These are phyloP conservation scores for Phytophthora pistaciae DNA, from an alignment of 352 stramenopile genomes.

Conservation along the genomic window DNA sequence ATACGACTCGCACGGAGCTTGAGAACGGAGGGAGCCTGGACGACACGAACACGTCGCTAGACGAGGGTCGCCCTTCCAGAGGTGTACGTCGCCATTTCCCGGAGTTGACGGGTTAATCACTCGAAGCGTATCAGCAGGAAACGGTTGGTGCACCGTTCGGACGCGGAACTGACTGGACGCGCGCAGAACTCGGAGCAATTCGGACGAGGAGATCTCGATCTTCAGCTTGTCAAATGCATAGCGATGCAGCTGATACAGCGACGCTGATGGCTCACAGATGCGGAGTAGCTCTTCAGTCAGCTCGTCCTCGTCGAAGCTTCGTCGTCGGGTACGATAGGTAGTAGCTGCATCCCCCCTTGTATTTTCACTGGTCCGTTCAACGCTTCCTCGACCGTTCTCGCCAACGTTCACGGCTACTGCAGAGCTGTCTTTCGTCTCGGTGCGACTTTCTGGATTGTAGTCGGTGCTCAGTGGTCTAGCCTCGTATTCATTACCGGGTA, in stretches of 20 bases:
- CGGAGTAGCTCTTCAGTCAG: slow-evolving; percentile 41
- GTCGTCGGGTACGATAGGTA: slow-evolving; percentile 1
- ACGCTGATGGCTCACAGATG: slow-evolving; percentile 63
- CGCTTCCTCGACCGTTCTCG: neutral
- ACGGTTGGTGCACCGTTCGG: slow-evolving; percentile 38
- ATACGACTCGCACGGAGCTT: slow-evolving; percentile 59
- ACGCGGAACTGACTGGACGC: slow-evolving; percentile 49
- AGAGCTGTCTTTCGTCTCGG: neutral
- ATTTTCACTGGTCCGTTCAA: neutral
- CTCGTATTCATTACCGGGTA: slow-evolving; percentile 31
- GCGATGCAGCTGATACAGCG: slow-evolving; percentile 67
- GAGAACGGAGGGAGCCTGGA: slow-evolving; percentile 20
- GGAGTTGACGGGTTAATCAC: slow-evolving; percentile 35
- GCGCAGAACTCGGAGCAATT: slow-evolving; percentile 57
- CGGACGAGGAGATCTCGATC: slow-evolving; percentile 44
- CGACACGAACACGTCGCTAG: slow-evolving; percentile 53
- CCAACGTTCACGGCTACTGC: neutral
- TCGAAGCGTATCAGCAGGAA: slow-evolving; percentile 34
- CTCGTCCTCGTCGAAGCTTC: slow-evolving; percentile 41
- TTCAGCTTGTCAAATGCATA: slow-evolving; percentile 59
- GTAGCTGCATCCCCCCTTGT: neutral
- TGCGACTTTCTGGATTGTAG: neutral
- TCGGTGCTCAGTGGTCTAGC: neutral
- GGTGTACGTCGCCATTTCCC: slow-evolving; percentile 36
- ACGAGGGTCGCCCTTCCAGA: slow-evolving; percentile 43